Conservation (phyloP, 2,329 filamentous ascomycete genomes). For the Sordariomycetes sp. region DNA sequence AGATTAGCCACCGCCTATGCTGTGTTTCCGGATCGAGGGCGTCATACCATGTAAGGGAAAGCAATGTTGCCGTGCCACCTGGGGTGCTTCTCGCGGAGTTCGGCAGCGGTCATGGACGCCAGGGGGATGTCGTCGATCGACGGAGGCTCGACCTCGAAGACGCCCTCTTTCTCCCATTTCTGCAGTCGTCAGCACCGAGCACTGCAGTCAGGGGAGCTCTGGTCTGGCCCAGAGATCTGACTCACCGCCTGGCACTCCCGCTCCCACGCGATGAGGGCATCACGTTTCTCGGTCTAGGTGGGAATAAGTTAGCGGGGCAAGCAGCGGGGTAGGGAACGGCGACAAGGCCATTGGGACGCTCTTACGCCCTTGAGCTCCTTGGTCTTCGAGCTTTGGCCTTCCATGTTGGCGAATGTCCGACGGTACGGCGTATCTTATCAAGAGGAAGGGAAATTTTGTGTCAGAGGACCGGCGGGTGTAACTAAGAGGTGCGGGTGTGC, state of each 20-base stretch:
- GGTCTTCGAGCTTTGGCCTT: conserved; percentile 34
- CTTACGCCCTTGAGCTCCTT: conserved; percentile 46
- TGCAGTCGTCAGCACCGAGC: conserved; percentile 35
- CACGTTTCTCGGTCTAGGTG: conserved; percentile 68
- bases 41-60: conserved; percentile 16
- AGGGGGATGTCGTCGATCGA: conserved; percentile 64
- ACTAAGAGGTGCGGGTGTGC: not conserved
- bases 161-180: conserved; percentile 32
- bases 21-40: conserved; percentile 11
- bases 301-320: conserved; percentile 7
- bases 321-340: conserved; percentile 2
- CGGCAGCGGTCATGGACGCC: conserved; percentile 56
- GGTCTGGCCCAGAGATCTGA: not conserved
- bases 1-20: not conserved
- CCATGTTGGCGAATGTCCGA: not conserved
- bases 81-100: conserved; percentile 68
- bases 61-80: conserved; percentile 68
- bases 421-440: not conserved
- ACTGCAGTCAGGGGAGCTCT: not conserved
- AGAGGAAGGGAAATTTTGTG: conserved; percentile 3
- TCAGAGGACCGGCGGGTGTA: not conserved
- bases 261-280: conserved; percentile 68
- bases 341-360: conserved; percentile 9
- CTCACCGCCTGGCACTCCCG: conserved; percentile 53
- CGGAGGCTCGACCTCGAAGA: conserved; percentile 83